Conservation (phyloP, 2,329 filamentous ascomycete genomes). For the Colletotrichum agaves region DNA sequence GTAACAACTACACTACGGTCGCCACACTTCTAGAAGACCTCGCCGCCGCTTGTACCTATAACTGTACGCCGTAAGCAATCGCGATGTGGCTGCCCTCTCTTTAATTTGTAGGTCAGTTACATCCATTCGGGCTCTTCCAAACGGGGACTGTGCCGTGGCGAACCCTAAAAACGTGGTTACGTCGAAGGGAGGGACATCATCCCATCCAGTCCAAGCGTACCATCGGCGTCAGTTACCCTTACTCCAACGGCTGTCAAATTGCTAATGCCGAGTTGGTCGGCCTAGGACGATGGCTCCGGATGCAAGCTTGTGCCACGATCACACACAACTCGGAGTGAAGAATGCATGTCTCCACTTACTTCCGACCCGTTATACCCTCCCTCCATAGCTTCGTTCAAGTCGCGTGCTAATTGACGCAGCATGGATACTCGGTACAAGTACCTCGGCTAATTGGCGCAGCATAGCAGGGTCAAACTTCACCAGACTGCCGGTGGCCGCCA, state of each 20-base stretch:
- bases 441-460: no score
- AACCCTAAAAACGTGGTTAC: background rate
- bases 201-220: background rate
- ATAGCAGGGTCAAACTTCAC: background rate
- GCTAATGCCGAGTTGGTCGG: slow-evolving; percentile 1
- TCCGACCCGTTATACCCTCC: background rate
- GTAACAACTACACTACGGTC: no score
- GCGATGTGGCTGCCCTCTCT: no score
- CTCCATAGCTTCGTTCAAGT: background rate
- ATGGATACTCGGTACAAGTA: no score
- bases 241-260: background rate
- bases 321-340: background rate
- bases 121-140: slow-evolving; percentile 16
- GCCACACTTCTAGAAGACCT: no score
- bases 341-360: slow-evolving; percentile 3
- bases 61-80: no score
- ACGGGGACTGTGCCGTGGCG: background rate
- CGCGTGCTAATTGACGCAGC: no score
- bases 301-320: slow-evolving; percentile 1
- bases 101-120: slow-evolving; percentile 8
- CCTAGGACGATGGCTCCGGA: background rate
- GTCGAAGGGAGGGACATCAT: slow-evolving; percentile 1
- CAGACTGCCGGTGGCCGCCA: background rate
- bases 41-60: no score
- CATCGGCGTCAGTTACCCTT: no score